Base-by-base conservation (phyloP, 805 yeast genomes). In the Myxozyma vanderwaltii region DNA sequence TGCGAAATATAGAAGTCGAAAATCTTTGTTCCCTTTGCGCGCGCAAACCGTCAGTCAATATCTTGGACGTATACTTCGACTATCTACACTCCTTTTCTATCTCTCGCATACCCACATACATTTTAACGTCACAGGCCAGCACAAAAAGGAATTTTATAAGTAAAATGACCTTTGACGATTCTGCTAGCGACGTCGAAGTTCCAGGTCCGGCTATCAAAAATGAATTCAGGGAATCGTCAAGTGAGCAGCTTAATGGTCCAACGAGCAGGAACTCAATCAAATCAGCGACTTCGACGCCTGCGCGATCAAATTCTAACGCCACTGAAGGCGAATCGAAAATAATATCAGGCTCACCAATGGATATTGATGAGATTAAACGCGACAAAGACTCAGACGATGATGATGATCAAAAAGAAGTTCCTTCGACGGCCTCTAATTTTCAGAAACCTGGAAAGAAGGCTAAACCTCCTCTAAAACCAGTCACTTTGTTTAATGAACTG, bases 401-500 rank as follows among this genome's bases (percentile, higher is more conserved):
- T 17, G 27, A 47, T 15, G 35, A 33, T 19, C n/a, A 21, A 17
- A 43, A 26, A 4, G 47, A 4, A 1, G 19, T 17, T 13, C 26
- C 41, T 17, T 8, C 27, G n/a, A 19, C 15, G 15, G 40, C 33
- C 15, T n/a, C 46, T 23, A 6, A n/a, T 17, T 19, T 7, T 17
- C 29, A 15, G 17, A 48, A 51, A 40, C 5, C 36, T 4, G 48
- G 54, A 23, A 51, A 51, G 41, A 44, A 33, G 31, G 41, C 40
- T 21, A 48, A 35, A 27, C 19, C 33, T 17, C 61, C 58, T 4
- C 59, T 54, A 24, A 31, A 29, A 19, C 41, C 41, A 13, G 38
- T 35, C 26, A n/a, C 40, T 51, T 43, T 67, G 19, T 68, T 55
- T 51, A 46, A 39, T 23, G 72, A 70, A 31, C 48, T 67, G 19